Evolutionary conservation across 1,284 basidiomycete species (phyloP), one percentile per base, ranked within the genome.

Genomic region (Pseudozyma sp.): DNA sequence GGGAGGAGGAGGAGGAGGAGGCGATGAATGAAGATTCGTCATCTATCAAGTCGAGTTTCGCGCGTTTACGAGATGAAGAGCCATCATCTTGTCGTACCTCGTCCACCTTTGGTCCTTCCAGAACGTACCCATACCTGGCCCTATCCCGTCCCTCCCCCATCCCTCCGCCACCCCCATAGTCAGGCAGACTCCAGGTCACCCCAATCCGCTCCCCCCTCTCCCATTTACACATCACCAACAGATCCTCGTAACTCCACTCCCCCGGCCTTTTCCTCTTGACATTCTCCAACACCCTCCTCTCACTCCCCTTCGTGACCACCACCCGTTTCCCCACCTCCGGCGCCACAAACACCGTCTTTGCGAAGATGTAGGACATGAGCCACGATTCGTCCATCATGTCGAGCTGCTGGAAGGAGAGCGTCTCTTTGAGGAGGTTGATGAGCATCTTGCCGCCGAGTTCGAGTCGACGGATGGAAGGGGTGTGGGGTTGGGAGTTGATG

Each of bases 321-420:
- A 45, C 39, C 19, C 75, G 30, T 30, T 35, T 2, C 13, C 74
- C 67, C 0, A 62, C 63, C 1, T 45, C 31, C 1, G 71, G 67
- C 2, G 81, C 82, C 54, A 97, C 91, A 84, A 92, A 97, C 84
- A 92, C 93, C 82, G 92, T 94, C 13, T 88, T 85, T 82, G 93
- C 93, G 84, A 96, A 94, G 78, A 94, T 91, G 71, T 92, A 89
- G 85, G 94, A 94, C 86, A 97, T 91, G 79, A 97, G 91, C 85
- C 92, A 90, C 0, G 93, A 94, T 85, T 97, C 92, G 82, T 97
- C 94, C 90, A 94, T 94, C 92, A 97, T 94, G 85, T 97, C 94
- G 92, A 93, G 96, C 81, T 98, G 95, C 34, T 94, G 90, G 85
- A 93, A 97, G 11, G 94, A 96, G 11, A 96, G 89, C 51, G 94